Evolutionary conservation across 1,284 basidiomycete genomes (phyloP), one percentile per base, ranked within the genome.

Genomic region (Pseudozyma sp.): DNA sequence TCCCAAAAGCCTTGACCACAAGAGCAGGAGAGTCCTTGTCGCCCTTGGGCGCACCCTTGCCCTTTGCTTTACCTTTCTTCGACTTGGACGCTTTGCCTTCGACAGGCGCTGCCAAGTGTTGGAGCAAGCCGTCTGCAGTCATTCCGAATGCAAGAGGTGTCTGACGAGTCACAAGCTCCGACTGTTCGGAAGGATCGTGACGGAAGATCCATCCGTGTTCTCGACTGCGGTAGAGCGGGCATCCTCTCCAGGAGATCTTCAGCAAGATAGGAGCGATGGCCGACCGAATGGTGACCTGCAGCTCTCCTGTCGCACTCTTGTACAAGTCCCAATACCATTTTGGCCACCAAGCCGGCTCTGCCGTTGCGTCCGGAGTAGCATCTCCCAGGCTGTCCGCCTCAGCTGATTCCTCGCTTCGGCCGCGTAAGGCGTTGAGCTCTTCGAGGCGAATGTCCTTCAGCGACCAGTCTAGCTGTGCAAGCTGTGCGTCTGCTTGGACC

Each of bases 261-360:
- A 99, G 88, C 1, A 99, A 89, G 4, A 97, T 87, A 0, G 95
- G 94, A 0, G 95, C 90, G 35, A 94, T 87, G 14, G 92, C 89
- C 72, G 90, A 94, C 47, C 94, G 91, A 46, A 92, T 90, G 3
- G 95, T 95, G 58, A 99, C 87, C 79, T 97, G 94, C 33, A 97
- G 88, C 42, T 81, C 70, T 7, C 78, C 79, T 1, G 80, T 64
- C 5, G 80, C 76, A 0, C 87, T 84, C 10, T 84, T 81, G 51
- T 87, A 86, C 51, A 94, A 88, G 42, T 98, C 94, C 93, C 92
- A 96, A 84, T 94, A 99, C 96, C 97, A 99, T 81, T 94, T 93
- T 0, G 95, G 96, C 89, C 89, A 89, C 60, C 82, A 83, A 7
- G 53, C 60, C 10, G 64, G 46, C 44, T 76, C 78, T 29, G 46